Evolutionary conservation across 2,329 filamentous ascomycete genomes (phyloP), one percentile per base, ranked within the genome.

Genomic region (Trichoderma sp.): DNA sequence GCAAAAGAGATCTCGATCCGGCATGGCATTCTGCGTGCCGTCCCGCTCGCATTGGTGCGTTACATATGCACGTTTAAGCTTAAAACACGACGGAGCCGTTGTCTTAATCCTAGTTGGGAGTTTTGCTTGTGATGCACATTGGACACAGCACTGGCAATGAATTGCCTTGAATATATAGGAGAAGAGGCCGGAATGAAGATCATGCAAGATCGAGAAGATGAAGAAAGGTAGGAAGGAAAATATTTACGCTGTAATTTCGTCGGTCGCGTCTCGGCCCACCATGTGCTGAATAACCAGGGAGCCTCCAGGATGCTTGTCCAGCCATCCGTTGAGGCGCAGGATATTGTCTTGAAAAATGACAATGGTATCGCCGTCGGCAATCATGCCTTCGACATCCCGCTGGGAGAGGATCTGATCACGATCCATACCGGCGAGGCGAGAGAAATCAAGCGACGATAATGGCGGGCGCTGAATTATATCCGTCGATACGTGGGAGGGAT

Each of bases 181-280:
- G n/a, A n/a, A 13, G n/a, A n/a, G 37, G 22, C 22, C 25, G 7
- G 9, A 22, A 13, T 17, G 25, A n/a, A 25, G 35, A 35, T 29
- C 34, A 35, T n/a, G 19, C 4, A 6, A 13, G 12, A 34, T 32
- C 17, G n/a, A 27, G 17, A 52, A 56, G n/a, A 22, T 29, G 25
- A 32, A 32, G 27, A 22, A 8, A 29, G 4, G 22, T 17, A 22
- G 8, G 37, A 54, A 61, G 60, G 66, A 69, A 60, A 54, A 83
- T 56, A 58, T 37, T 56, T 85, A 97, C 92, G 90, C 92, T 78
- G 90, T 92, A 70, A 98, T 90, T 80, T 98, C 95, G 78, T 97
- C 94, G 12, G 94, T 97, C 60, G 93, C 94, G 87, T 97, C 93
- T 80, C 91, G 88, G 70, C 93, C 93, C 69, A 98, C 87, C 93